Evolutionary conservation across 768 basidiomycete species (phyloP), one percentile per base, ranked within the genome.

Genomic region (Auriscalpium vulgare): DNA sequence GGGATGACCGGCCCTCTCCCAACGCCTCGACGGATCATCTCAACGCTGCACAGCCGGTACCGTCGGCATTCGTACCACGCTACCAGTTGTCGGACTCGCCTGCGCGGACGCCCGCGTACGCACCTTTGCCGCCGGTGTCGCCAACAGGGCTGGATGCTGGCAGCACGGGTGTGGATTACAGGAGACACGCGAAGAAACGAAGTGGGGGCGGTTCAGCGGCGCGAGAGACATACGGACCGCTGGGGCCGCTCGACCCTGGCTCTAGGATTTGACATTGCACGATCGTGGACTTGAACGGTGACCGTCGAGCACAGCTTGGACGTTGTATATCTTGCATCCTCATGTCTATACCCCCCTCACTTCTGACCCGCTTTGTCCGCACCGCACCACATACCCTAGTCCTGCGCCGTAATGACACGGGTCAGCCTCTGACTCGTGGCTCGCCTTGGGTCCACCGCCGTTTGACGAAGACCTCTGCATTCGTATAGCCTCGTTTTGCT

Each of bases 1-100:
- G 95, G 68, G 91, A 95, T 56, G 88, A 91, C 56, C 71, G 71
- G 49, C 79, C 78, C 19, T 77, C 82, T 19, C 80, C 81, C 23
- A 72, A 72, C n/a, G 63, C 69, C 19, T 62, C 69, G 50, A 66
- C 63, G 38, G 69, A 71, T 10, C 67, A 69, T 3, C 53, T 57
- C 17, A 59, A 63, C 21, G 56, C 65, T 2, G 70, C 75, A 4
- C 61, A 60, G 47, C 52, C 52, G 29, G 36, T 23, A 21, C 70
- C 74, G 19, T 74, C 36, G 45, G 69, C 74, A 29, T 75, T 75
- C 23, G 69, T 75, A 2, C 69, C 80, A 19, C 80, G 85, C 49
- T 88, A 83, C 63, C 87, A 87, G 62, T 73, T 87, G 37, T 72
- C 79, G 9, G 84, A 88, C 63, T 74, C 75, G 29, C 63, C 40